Evolutionary conservation across 352 stramenopile species (phyloP), one percentile per base, ranked within the genome.

Genomic region (Globisporangium canariense): DNA sequence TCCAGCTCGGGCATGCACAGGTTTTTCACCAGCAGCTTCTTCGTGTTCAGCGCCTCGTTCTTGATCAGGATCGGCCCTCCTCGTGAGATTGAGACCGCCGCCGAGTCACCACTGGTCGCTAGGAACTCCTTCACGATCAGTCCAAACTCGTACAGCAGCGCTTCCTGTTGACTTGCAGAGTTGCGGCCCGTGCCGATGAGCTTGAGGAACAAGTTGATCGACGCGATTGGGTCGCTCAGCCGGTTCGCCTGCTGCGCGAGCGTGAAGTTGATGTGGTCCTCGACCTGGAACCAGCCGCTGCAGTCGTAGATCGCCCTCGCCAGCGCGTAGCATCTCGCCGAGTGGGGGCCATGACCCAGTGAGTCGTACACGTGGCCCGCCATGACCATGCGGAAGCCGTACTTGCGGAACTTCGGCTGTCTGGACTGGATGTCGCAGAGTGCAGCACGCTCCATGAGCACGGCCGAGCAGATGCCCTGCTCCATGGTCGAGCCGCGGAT

Each of bases 331-430:
- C 88, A 96, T 18, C 88, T 85, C 28, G 88, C 84, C 0, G 87
- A 90, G 67, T 96, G 88, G 25, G 81, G 69, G 5, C 78, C 74
- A 64, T 93, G 81, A 0, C 81, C 83, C 13, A 92, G 59, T 2
- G 83, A 89, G 43, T 90, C 76, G 68, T 94, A 96, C 4, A 93
- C 76, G 43, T 94, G 86, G 25, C 88, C 86, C 25, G 88, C 88
- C 81, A 96, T 96, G 46, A 96, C 84, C 87, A 96, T 92, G 60
- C 88, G 79, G 61, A 96, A 96, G 3, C 87, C 88, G 61, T 89
- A 95, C 57, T 96, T 96, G 63, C 88, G 86, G 55, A 93, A 94
- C 55, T 91, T 94, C 1, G 86, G 78, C 18, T 75, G 67, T 34
- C 83, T 75, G 9, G 81, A 75, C 40, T 86, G 85, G 4, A 93